Evolutionary conservation across 2,329 filamentous ascomycete species (phyloP), one percentile per base, ranked within the genome.

Genomic region (Alternaria alternata): DNA sequence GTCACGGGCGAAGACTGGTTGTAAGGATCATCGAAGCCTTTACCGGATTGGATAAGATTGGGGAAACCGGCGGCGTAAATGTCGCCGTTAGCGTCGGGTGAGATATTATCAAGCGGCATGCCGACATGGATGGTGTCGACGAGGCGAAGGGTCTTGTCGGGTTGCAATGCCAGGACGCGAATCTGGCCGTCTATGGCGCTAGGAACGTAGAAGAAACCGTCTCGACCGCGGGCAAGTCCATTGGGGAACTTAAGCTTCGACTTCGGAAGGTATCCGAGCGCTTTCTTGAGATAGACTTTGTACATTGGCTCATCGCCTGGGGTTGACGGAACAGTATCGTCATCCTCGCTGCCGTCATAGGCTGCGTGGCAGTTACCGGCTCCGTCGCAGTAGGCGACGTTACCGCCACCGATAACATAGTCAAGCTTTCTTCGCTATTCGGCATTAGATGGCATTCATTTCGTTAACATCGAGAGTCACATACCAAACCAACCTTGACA

Each of bases 171-270:
- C 22, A 70, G 66, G 1, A 74, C 67, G 47, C 67, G 63, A 32
- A 75, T 61, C 0, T 62, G 65, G 5, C 72, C 71, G 42, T 72
- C 68, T 2, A 71, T 62, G n/a, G 54, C 63, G 38, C 67, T 69
- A 26, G 72, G 72, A 0, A 75, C 66, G 47, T 76, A 75, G 49
- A 71, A 69, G 5, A 74, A 64, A 2, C 62, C 66, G 47, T 74
- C 70, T 28, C 51, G 34, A 12, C 70, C 72, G 20, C 52, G 63
- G 1, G 69, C 58, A 1, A 76, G 59, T 4, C 73, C 72, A 34
- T 76, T 76, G 5, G 73, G 69, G 46, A 75, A 73, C 42, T 70
- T 76, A 53, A 76, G 66, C 16, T 62, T 67, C 6, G 62, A 36
- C n/a, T 64, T 59, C 5, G 68, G 65, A 14, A 69, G 42, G 16